Base-by-base conservation (phyloP, 1,139 yeast species). In the Candida sp. region DNA sequence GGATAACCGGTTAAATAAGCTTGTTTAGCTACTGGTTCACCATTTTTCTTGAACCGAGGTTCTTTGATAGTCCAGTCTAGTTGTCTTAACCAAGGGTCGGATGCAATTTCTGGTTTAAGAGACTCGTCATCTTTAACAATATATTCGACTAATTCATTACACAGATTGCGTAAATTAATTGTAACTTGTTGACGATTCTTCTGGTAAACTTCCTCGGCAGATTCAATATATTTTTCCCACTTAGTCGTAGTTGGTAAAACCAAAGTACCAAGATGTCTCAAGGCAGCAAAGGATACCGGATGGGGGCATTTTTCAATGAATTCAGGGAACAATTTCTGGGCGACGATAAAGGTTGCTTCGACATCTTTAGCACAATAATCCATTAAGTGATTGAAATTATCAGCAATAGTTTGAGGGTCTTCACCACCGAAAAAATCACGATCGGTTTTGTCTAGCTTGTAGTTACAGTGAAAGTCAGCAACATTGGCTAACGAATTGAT, bases 201-300 rank as follows among this genome's bases (percentile, higher is more conserved):
- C 49, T 82, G 81, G 58, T 85, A 93, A 40, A 79, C 65, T 1
- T 57, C 46, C 60, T 95, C 99, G 1, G 97, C 82, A 4, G 68
- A 70, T n/a, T 73, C 64, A 22, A 90, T 64, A 56, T 90, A 95
- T 3, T 74, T 59, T 21, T 82, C 73, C 99, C 99, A 95, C 30
- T 75, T 68, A 12, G 64, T 64, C 19, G 87, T 81, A 1, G 96
- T 86, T 2, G 99, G 97, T 39, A 95, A 68, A 41, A 91, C 78
- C 43, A 87, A 78, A n/a, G 84, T 74, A 4, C 91, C 84, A 58
- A 95, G 70, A 48, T 82, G 85, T 49, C 86, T 74, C 45, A 93
- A 68, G 0, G 97, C 97, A 1, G 95, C 93, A 68, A 93, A 87
- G 22, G 96, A 88, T 1, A 91, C 96, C 0, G 99, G 98, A 62